phyloP scores from a whole-genome alignment of 768 basidiomycete genomes.

The Leccinum sublutescens region DNA sequence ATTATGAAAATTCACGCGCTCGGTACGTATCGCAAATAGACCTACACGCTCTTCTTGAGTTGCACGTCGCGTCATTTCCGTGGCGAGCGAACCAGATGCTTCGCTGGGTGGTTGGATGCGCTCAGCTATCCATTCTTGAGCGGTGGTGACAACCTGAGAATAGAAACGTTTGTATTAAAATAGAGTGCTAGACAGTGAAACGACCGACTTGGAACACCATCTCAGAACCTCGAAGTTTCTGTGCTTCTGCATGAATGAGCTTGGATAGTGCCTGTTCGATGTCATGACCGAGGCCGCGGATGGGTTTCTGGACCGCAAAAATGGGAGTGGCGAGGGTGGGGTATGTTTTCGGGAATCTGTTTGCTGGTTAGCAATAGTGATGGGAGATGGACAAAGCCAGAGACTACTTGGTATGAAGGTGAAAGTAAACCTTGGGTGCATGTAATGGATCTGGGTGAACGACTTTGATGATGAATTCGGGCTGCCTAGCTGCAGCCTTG shows the following conservation, averaged over 20 bases:
- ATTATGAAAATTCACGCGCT: not conserved
- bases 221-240: conserved; percentile 63
- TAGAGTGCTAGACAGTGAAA: not conserved
- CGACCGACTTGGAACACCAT: conserved; percentile 72
- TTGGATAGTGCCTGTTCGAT: conserved; percentile 57
- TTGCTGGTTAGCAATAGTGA: conserved; percentile 3
- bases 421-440: conserved; percentile 57
- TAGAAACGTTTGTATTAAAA: conserved; percentile 1
- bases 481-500: conserved; percentile 66
- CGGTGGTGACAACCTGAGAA: conserved; percentile 60
- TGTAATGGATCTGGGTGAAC: conserved; percentile 59
- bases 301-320: conserved; percentile 66
- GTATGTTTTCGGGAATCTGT: conserved; percentile 79
- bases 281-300: conserved; percentile 55
- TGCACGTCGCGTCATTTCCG: conserved; percentile 75
- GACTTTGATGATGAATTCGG: conserved; percentile 76
- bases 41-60: conserved; percentile 64
- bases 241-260: conserved; percentile 63
- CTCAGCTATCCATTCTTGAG: conserved; percentile 68
- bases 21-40: not conserved
- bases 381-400: conserved; percentile 13
- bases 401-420: conserved; percentile 66
- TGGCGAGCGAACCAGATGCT: conserved; percentile 67
- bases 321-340: conserved; percentile 68
- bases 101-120: conserved; percentile 59